Evolutionary conservation across 257 asterid genomes (phyloP).

Genomic region (Handroanthus guayacan): DNA sequence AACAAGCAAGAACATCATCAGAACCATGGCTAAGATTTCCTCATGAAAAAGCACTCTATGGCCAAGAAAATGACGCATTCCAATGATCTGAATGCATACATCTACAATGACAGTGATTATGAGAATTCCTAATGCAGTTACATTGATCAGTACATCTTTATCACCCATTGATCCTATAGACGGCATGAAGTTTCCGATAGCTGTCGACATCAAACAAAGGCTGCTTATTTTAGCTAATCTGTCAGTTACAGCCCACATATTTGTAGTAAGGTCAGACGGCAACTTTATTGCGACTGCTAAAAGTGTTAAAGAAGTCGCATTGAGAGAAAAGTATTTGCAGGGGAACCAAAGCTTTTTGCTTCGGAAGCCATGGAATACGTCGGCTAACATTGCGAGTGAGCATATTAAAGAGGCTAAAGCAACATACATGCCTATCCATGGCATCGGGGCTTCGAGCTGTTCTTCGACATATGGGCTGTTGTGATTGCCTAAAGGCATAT

Average conservation of each 20-base stretch:
- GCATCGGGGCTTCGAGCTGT: not conserved
- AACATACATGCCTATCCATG: slow-evolving; percentile 10
- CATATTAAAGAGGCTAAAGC: slow-evolving; percentile 32
- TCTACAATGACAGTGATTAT: slow-evolving; percentile 1
- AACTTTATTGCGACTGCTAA: slow-evolving; percentile 51
- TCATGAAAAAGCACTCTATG: not conserved
- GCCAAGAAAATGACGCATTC: too few species aligned
- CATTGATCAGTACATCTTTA: not conserved
- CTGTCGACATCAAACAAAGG: not conserved
- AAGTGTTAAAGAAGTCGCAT: slow-evolving; percentile 43
- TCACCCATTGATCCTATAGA: slow-evolving; percentile 29
- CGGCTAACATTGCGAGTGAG: slow-evolving; percentile 24
- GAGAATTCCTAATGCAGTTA: slow-evolving; percentile 29
- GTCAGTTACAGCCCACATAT: slow-evolving; percentile 40
- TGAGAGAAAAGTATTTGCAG: slow-evolving; percentile 41
- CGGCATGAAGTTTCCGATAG: not conserved
- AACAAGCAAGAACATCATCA: slow-evolving; percentile 14
- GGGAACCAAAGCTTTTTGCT: slow-evolving; percentile 49
- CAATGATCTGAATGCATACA: not conserved
- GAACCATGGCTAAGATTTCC: not conserved
- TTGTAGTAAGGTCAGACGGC: slow-evolving; percentile 46
- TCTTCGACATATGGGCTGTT: not conserved
- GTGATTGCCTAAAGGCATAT: too few species aligned
- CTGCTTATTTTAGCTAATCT: slow-evolving; percentile 55
- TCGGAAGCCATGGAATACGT: slow-evolving; percentile 38